Conservation (phyloP, 2,329 filamentous ascomycete species). For the Macroventuria anomochaeta region DNA sequence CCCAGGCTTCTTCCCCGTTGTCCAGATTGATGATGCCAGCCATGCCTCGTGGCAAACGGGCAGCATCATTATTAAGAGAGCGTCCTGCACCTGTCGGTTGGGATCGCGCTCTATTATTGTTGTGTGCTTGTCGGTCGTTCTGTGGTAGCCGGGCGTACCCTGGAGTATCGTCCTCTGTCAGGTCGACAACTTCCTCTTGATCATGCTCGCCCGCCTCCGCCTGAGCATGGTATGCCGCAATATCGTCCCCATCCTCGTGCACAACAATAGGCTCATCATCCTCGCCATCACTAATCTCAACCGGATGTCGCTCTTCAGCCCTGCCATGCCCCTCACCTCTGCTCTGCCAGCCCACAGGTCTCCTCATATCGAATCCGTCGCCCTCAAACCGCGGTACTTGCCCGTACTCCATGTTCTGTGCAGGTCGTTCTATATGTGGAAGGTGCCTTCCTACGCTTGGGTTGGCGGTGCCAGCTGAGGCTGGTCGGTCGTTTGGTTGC, state of each 20-base stretch:
- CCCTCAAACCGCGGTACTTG: slow-evolving; percentile 49
- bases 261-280: slow-evolving; percentile 8
- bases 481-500: slow-evolving; percentile 2
- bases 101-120: not conserved
- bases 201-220: slow-evolving; percentile 20
- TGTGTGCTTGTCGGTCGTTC: not conserved
- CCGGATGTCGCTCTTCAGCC: slow-evolving; percentile 3
- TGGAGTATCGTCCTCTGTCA: slow-evolving; percentile 37
- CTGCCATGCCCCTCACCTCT: slow-evolving; percentile 1
- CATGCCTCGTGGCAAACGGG: slow-evolving; percentile 48
- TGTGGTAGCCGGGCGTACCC: not conserved
- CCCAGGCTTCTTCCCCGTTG: slow-evolving; percentile 33
- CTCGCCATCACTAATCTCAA: slow-evolving; percentile 14
- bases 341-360: slow-evolving; percentile 54
- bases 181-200: slow-evolving; percentile 37
- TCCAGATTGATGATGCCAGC: slow-evolving; percentile 54
- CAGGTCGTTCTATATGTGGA: slow-evolving; percentile 16
- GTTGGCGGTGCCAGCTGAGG: slow-evolving; percentile 16
- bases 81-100: not conserved
- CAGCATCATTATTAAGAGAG: slow-evolving; percentile 1
- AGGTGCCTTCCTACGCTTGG: slow-evolving; percentile 29
- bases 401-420: slow-evolving; percentile 32
- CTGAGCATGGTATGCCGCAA: slow-evolving; percentile 9
- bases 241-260: slow-evolving; percentile 10
- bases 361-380: slow-evolving; percentile 63